Evolutionary conservation across 1,284 basidiomycete species (phyloP).

Genomic region (Leccinum fuscescens): DNA sequence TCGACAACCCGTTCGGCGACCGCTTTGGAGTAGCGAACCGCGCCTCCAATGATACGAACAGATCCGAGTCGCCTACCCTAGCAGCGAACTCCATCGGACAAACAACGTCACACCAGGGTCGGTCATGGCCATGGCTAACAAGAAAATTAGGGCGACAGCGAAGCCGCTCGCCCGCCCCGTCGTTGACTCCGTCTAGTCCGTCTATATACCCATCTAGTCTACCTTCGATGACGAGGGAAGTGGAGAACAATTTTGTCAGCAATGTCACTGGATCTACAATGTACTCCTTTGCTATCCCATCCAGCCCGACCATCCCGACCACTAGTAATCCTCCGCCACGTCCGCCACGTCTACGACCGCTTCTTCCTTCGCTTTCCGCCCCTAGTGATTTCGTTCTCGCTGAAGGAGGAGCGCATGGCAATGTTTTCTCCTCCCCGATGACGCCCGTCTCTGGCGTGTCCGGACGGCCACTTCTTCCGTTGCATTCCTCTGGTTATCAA

Average conservation of each 20-base stretch:
- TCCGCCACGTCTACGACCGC: conserved; percentile 29
- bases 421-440: not conserved
- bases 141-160: not conserved
- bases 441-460: not conserved
- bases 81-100: conserved; percentile 7
- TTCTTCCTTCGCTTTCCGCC: conserved; percentile 8
- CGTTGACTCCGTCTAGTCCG: conserved; percentile 11
- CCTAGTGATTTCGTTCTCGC: not conserved
- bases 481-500: conserved; percentile 1
- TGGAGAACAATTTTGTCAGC: not conserved
- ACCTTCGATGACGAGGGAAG: conserved; percentile 5
- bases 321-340: conserved; percentile 35
- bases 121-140: not conserved
- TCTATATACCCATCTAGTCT: conserved; percentile 14
- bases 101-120: not conserved
- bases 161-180: conserved; percentile 6
- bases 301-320: not conserved
- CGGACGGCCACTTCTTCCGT: conserved; percentile 5
- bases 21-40: not conserved
- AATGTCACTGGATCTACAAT: not conserved
- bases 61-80: conserved; percentile 16
- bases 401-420: not conserved
- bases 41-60: conserved; percentile 3
- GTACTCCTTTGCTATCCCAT: not conserved
- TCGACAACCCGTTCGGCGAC: conserved; percentile 2